Percentiles rank a stretch among this genome's conserved stretches.
Conservation (phyloP, 2,329 filamentous ascomycete species). For the Cladobotryum protrusum region DNA sequence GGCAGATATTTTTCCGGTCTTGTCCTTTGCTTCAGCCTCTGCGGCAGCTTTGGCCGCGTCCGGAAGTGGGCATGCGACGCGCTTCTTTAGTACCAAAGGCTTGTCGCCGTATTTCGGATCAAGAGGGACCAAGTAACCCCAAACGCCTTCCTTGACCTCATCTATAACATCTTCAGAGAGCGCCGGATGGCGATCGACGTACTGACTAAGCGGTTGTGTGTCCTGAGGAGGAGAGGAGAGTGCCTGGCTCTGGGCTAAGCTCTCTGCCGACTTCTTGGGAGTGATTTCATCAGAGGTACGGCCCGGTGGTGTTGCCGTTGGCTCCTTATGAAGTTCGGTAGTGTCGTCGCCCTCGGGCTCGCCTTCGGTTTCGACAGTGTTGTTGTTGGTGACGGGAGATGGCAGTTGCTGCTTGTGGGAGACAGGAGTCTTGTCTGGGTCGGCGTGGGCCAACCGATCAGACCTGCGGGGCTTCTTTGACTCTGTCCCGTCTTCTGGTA, state of each 20-base stretch:
- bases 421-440: constrained; percentile 51
- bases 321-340: constrained; percentile 57
- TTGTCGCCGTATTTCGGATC: constrained; percentile 61
- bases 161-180: constrained; percentile 80
- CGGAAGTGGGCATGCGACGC: constrained; percentile 61
- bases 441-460: constrained; percentile 57
- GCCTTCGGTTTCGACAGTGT: constrained; percentile 14
- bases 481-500: constrained; percentile 57
- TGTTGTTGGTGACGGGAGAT: constrained; percentile 66
- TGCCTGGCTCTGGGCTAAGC: constrained; percentile 37
- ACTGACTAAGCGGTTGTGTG: constrained; percentile 59
- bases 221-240: constrained; percentile 60
- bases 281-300: constrained; percentile 49
- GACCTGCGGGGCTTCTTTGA: constrained; percentile 81
- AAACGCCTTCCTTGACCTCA: constrained; percentile 78
- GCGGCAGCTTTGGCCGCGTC: constrained; percentile 33
- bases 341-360: constrained; percentile 36
- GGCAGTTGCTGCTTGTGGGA: constrained; percentile 65
- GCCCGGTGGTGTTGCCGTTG: constrained; percentile 63
- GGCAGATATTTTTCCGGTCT: constrained; percentile 35
- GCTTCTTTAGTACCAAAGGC: constrained; percentile 67
- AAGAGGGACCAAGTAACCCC: constrained; percentile 88
- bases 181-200: constrained; percentile 62
- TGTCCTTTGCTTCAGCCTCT: constrained; percentile 25
- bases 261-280: constrained; percentile 45